These are phyloP conservation scores for Didymella lethalis DNA, from an alignment of 2,329 filamentous ascomycete species.

Conservation along the genomic window DNA sequence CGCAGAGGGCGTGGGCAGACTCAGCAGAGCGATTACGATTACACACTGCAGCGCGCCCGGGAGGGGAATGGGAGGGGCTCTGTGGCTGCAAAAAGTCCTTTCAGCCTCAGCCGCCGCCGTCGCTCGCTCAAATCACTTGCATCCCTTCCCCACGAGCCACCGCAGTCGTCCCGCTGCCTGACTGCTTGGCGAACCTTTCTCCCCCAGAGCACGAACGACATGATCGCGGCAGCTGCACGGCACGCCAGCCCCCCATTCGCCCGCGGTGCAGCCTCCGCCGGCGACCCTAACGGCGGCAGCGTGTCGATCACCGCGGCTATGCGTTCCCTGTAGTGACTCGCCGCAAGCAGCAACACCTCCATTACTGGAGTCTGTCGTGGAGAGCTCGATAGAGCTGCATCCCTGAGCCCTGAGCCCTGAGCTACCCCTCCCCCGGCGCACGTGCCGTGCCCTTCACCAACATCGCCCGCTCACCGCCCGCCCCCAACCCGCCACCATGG, in stretches of 20 bases:
- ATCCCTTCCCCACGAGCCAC: constrained; percentile 7
- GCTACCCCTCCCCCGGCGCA: constrained; percentile 6
- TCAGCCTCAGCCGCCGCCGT: constrained; percentile 8
- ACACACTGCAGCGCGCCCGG: constrained; percentile 1
- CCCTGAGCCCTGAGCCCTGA: constrained; percentile 18
- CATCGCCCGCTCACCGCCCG: constrained; percentile 2
- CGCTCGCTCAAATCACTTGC: not conserved
- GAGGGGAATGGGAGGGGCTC: constrained; percentile 11
- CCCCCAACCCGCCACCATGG: constrained; percentile 64
- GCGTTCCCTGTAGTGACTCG: not conserved
- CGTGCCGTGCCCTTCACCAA: constrained; percentile 18
- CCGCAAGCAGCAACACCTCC: not conserved
- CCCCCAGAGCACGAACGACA: not conserved
- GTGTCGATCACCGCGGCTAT: not conserved
- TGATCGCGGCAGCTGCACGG: not conserved
- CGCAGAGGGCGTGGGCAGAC: not conserved
- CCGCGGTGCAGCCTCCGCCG: not conserved
- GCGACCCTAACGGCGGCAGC: not conserved
- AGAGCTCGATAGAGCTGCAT: constrained; percentile 4
- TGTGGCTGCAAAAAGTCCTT: constrained; percentile 3
- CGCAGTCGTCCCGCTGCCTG: constrained; percentile 1
- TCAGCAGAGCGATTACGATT: not conserved
- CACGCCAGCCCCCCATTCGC: not conserved
- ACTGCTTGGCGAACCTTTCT: not conserved
- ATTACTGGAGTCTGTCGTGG: not conserved